Conservation (phyloP, 331 rosid genomes). For the Spiraea crenata region DNA sequence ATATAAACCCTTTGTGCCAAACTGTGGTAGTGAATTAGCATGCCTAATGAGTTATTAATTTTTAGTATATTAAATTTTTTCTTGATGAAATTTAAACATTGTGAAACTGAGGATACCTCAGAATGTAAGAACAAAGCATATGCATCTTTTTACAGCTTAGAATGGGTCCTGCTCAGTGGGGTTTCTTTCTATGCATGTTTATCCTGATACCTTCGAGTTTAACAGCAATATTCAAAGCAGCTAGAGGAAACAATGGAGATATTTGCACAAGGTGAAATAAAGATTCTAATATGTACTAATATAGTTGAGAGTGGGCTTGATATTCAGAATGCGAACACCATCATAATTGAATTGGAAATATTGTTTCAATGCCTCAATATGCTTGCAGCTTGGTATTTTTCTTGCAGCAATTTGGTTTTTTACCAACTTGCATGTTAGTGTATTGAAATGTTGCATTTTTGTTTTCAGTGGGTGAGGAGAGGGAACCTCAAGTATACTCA, state of each 20-base stretch:
- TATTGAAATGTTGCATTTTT: too few relatives aligned
- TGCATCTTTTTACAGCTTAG: background rate
- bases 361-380: too few relatives aligned
- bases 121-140: background rate
- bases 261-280: slow-evolving; percentile 77
- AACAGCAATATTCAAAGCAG: slow-evolving; percentile 85
- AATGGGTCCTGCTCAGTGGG: background rate
- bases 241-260: slow-evolving; percentile 94
- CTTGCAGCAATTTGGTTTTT: too few relatives aligned
- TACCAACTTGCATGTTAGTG: too few relatives aligned
- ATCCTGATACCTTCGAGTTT: slow-evolving; percentile 14
- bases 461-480: too few relatives aligned
- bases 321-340: slow-evolving; percentile 97
- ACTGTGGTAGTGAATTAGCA: background rate
- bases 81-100: slow-evolving; percentile 5
- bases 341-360: too few relatives aligned
- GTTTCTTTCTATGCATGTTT: background rate
- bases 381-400: too few relatives aligned
- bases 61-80: background rate
- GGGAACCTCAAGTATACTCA: too few relatives aligned
- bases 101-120: background rate
- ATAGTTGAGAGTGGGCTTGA: slow-evolving; percentile 99
- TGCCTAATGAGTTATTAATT: slow-evolving; percentile 9
- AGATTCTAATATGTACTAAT: slow-evolving; percentile 79
- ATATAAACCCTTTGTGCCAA: slow-evolving; percentile 9